Conservation (phyloP, 257 asterid species). For the Ilex asprella region DNA sequence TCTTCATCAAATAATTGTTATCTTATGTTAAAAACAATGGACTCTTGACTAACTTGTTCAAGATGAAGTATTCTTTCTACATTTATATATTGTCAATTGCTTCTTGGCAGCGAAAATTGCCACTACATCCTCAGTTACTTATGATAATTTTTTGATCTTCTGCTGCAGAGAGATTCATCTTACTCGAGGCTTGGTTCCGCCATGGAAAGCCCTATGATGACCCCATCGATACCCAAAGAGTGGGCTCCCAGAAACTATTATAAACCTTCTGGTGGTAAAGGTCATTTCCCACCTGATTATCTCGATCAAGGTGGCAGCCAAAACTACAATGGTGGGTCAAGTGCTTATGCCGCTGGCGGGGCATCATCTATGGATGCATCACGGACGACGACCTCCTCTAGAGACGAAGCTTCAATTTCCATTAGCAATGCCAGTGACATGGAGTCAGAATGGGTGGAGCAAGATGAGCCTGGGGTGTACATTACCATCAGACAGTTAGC, state of each 20-base stretch:
- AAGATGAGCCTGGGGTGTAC: conserved; percentile 90
- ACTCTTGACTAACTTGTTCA: no score
- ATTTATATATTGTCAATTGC: no score
- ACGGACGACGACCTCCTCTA: conserved; percentile 69
- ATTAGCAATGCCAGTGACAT: conserved; percentile 92
- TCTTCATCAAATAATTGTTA: no score
- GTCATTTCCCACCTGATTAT: conserved; percentile 29
- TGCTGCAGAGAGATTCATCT: conserved; percentile 77
- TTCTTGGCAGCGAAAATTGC: no score
- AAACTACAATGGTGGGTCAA: conserved; percentile 40
- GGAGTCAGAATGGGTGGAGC: conserved; percentile 90
- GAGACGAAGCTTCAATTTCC: conserved; percentile 84
- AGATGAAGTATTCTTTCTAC: no score
- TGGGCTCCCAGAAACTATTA: conserved; percentile 47
- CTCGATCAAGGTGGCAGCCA: conserved; percentile 27
- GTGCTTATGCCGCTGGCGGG: conserved; percentile 32
- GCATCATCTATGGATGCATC: conserved; percentile 69
- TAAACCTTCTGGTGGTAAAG: conserved; percentile 29
- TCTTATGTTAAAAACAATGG: no score
- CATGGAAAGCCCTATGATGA: conserved; percentile 78
- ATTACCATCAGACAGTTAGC: conserved; percentile 84
- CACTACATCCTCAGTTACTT: no score
- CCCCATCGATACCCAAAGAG: conserved; percentile 60
- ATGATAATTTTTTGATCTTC: neutral
- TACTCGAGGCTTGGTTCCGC: conserved; percentile 72